Conservation (phyloP, 2,329 filamentous ascomycete species). For the Scortechinia acanthostroma region DNA sequence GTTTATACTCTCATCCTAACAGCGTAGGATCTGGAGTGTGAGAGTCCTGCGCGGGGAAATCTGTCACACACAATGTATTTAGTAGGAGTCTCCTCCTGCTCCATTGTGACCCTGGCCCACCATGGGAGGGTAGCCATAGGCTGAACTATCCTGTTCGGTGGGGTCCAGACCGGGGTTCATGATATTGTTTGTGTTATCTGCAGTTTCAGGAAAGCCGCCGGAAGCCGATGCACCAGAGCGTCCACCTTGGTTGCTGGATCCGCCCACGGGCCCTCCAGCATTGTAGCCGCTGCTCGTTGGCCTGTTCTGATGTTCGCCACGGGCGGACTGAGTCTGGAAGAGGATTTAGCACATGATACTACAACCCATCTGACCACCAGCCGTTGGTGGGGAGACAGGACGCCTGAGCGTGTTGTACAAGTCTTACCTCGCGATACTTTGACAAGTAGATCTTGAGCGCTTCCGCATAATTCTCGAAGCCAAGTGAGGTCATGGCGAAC, state of each 20-base stretch:
- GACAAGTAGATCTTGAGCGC: slow-evolving; percentile 96
- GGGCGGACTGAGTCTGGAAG: slow-evolving; percentile 72
- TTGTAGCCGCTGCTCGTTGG: slow-evolving; percentile 46
- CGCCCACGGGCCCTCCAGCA: slow-evolving; percentile 23
- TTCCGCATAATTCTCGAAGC: slow-evolving; percentile 98
- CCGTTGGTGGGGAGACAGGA: too few relatives aligned
- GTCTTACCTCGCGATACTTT: slow-evolving; percentile 91
- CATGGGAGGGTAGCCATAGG: slow-evolving; percentile 34
- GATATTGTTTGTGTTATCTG: slow-evolving; percentile 31
- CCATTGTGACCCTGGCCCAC: slow-evolving; percentile 35
- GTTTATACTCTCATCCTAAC: too few relatives aligned
- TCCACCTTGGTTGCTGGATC: slow-evolving; percentile 23
- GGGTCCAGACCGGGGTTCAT: slow-evolving; percentile 30
- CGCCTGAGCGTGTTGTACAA: slow-evolving; percentile 35
- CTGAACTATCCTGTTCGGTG: slow-evolving; percentile 28
- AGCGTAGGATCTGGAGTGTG: too few relatives aligned
- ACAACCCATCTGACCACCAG: too few relatives aligned
- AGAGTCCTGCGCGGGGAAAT: too few relatives aligned
- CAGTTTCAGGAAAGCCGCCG: slow-evolving; percentile 11
- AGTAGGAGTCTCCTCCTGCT: slow-evolving; percentile 32
- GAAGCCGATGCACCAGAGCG: slow-evolving; percentile 15
- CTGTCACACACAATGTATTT: too few relatives aligned
- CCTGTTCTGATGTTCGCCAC: slow-evolving; percentile 45
- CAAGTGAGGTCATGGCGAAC: slow-evolving; percentile 97
- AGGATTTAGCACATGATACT: too few relatives aligned